Conservation (phyloP, 768 basidiomycete species). For the Lepiota subincarnata region DNA sequence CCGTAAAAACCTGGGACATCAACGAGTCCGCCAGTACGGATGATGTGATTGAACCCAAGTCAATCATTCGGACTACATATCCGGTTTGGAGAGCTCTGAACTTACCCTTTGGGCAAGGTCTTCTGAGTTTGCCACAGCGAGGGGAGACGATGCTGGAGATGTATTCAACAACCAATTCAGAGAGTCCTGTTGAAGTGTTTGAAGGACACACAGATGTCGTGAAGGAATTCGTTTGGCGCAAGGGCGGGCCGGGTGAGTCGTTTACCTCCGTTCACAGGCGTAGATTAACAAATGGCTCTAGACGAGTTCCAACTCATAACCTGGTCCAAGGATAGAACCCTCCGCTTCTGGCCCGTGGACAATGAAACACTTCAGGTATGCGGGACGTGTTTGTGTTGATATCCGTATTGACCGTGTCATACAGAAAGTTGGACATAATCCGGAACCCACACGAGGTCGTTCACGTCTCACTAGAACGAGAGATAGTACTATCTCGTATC, state of each 20-base stretch:
- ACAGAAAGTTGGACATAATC: constrained; percentile 48
- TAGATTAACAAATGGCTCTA: constrained; percentile 8
- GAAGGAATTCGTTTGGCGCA: constrained; percentile 97
- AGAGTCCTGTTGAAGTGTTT: constrained; percentile 64
- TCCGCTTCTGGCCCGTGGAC: constrained; percentile 88
- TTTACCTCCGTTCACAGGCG: not conserved
- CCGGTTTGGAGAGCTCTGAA: constrained; percentile 94
- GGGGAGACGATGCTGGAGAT: constrained; percentile 82
- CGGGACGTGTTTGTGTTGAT: not conserved
- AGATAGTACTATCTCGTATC: constrained; percentile 42
- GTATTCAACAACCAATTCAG: constrained; percentile 48
- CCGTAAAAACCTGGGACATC: constrained; percentile 84
- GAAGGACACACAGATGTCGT: constrained; percentile 92
- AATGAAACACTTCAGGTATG: constrained; percentile 63
- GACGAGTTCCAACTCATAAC: constrained; percentile 60
- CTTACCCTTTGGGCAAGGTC: constrained; percentile 88
- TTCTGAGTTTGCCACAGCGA: constrained; percentile 87
- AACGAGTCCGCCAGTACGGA: constrained; percentile 23
- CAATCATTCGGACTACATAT: constrained; percentile 66
- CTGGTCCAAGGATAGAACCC: constrained; percentile 84
- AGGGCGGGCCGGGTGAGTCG: constrained; percentile 48
- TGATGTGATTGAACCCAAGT: constrained; percentile 31
- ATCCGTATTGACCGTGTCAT: constrained; percentile 9
- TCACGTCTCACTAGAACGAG: constrained; percentile 23
- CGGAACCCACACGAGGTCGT: constrained; percentile 28